phyloP scores from a whole-genome alignment of 139 green algal species.

The Chlamydomonas incerta region DNA sequence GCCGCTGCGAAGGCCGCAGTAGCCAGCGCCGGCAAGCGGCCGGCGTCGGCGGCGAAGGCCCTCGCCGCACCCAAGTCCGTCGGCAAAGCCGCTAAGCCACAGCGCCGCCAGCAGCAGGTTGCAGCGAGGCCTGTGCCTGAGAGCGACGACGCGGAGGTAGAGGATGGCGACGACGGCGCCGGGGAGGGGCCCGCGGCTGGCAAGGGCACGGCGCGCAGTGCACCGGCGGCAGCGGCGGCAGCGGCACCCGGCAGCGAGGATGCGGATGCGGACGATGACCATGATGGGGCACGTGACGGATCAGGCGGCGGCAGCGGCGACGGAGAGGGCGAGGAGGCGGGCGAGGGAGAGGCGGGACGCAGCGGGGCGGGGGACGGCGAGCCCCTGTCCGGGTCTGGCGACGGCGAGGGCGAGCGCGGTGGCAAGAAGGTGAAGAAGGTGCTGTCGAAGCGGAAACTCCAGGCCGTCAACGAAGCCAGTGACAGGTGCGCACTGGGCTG shows the following conservation, averaged over 20 bases:
- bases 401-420: neutral
- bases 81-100: too few species aligned
- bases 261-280: neutral
- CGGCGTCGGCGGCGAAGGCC: too few species aligned
- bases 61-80: too few species aligned
- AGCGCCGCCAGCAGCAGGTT: too few species aligned
- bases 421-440: constrained; percentile 57
- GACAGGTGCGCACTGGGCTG: constrained; percentile 34
- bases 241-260: neutral
- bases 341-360: too few species aligned
- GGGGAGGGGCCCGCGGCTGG: too few species aligned
- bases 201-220: too few species aligned
- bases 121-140: too few species aligned
- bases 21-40: too few species aligned
- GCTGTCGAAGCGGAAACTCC: constrained; percentile 58
- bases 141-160: neutral
- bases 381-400: neutral
- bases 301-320: neutral
- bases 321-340: neutral
- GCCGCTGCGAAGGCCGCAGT: too few species aligned
- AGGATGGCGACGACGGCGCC: neutral
- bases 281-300: neutral
- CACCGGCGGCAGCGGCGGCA: neutral
- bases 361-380: too few species aligned
- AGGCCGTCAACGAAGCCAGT: constrained; percentile 61